Conservation (phyloP, 2,329 filamentous ascomycete species). For the Emydomyces testavorans region DNA sequence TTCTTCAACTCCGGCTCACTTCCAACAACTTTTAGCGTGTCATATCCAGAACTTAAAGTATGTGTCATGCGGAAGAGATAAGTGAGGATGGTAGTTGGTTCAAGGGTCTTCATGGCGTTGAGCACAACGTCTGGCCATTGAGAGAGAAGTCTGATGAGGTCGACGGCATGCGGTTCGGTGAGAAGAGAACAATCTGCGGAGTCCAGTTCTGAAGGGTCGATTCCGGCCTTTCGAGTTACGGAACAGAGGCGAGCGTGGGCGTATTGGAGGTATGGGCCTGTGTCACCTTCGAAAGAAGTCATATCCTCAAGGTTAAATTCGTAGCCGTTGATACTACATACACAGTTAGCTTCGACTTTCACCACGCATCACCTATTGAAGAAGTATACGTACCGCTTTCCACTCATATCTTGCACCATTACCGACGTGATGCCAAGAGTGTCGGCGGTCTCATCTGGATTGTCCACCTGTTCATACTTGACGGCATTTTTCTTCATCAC, state of each 20-base stretch:
- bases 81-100: constrained; percentile 53
- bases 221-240: constrained; percentile 46
- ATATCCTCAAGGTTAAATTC: constrained; percentile 55
- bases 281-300: constrained; percentile 56
- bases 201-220: constrained; percentile 38
- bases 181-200: constrained; percentile 50
- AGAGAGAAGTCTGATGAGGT: constrained; percentile 50
- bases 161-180: constrained; percentile 49
- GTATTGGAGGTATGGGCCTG: constrained; percentile 55
- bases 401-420: constrained; percentile 97
- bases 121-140: constrained; percentile 55
- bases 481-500: constrained; percentile 82
- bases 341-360: constrained; percentile 39
- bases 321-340: constrained; percentile 49
- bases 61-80: constrained; percentile 59
- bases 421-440: constrained; percentile 84
- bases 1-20: constrained; percentile 47
- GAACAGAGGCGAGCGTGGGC: constrained; percentile 50
- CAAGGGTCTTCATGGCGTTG: constrained; percentile 54
- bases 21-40: constrained; percentile 51
- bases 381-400: constrained; percentile 57
- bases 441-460: constrained; percentile 73
- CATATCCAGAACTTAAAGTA: constrained; percentile 50
- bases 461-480: constrained; percentile 82
- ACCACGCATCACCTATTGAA: constrained; percentile 18